These are phyloP conservation scores for Dactylellina sp. DNA, from an alignment of 2,329 filamentous ascomycete species.

Conservation along the genomic window DNA sequence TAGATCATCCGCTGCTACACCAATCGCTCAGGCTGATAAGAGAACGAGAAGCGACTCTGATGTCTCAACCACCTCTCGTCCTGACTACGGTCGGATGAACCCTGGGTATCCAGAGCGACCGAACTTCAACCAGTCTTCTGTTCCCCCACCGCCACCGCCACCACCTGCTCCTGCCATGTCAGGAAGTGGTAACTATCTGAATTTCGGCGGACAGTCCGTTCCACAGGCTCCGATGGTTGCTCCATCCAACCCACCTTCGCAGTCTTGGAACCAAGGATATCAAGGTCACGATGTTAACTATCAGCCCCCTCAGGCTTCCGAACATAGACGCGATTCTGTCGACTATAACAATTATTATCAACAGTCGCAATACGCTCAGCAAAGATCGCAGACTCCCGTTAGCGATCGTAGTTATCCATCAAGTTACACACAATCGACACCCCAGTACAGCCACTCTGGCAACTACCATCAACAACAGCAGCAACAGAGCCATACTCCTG, in stretches of 20 bases:
- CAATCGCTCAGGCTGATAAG: constrained; percentile 56
- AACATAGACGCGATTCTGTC: constrained; percentile 51
- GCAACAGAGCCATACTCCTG: constrained; percentile 56
- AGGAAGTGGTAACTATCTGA: constrained; percentile 40
- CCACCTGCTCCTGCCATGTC: constrained; percentile 40
- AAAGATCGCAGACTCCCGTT: constrained; percentile 49
- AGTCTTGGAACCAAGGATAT: constrained; percentile 49
- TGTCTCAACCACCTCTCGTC: constrained; percentile 58
- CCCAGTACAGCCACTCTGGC: constrained; percentile 31
- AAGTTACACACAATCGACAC: constrained; percentile 44
- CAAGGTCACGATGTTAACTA: constrained; percentile 48
- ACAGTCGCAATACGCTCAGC: constrained; percentile 49
- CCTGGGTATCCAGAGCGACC: constrained; percentile 45
- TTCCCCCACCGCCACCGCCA: constrained; percentile 28
- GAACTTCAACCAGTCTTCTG: constrained; percentile 37
- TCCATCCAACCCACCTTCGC: constrained; percentile 46
- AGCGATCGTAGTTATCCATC: constrained; percentile 51
- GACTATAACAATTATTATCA: constrained; percentile 49
- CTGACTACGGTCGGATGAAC: constrained; percentile 48
- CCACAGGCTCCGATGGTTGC: constrained; percentile 51
- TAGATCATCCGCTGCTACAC: constrained; percentile 55
- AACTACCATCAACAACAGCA: constrained; percentile 55
- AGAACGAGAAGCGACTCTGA: constrained; percentile 60
- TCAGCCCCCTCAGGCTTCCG: constrained; percentile 33
- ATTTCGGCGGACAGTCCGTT: constrained; percentile 53